These are phyloP conservation scores for Effrenium voratum DNA, from an alignment of 73 alveolate species.

Conservation along the genomic window DNA sequence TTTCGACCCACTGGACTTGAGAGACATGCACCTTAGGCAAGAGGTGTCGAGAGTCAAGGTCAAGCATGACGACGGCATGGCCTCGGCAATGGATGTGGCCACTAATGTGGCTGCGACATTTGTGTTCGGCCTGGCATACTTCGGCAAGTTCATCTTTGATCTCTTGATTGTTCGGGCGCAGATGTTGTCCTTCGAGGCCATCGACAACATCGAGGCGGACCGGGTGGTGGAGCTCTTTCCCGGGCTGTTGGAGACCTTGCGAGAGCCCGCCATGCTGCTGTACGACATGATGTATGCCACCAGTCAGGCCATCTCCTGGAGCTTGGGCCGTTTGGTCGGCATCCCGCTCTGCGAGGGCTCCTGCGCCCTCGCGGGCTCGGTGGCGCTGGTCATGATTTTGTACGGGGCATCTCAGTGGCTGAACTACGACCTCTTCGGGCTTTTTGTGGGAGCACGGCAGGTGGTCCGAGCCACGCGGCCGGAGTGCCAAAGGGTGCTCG, in stretches of 20 bases:
- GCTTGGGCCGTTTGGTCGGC: conserved; percentile 56
- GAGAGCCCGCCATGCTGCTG: conserved; percentile 41
- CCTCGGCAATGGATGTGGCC: conserved; percentile 69
- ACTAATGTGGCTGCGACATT: conserved; percentile 58
- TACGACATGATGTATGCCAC: conserved; percentile 72
- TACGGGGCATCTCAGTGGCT: conserved; percentile 80
- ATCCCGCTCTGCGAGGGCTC: conserved; percentile 85
- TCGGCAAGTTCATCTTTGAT: conserved; percentile 19
- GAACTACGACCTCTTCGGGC: conserved; percentile 77
- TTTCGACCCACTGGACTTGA: conserved; percentile 67
- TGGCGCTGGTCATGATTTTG: conserved; percentile 60
- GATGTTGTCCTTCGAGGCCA: conserved; percentile 90
- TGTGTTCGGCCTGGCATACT: conserved; percentile 83
- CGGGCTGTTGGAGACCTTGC: conserved; percentile 45
- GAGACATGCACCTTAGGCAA: conserved; percentile 78
- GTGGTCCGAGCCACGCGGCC: conserved; percentile 80
- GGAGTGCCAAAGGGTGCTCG: conserved; percentile 61
- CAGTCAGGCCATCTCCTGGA: conserved; percentile 47
- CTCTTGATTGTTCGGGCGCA: conserved; percentile 80
- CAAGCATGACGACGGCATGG: conserved; percentile 59
- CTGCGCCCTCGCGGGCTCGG: conserved; percentile 81
- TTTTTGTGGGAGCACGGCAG: conserved; percentile 71
- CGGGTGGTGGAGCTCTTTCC: conserved; percentile 79
- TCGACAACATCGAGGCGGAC: conserved; percentile 83
- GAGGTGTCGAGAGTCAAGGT: conserved; percentile 45